Percentiles rank a stretch among this genome's conserved stretches.
Evolutionary conservation across 257 asterid species (phyloP).

Genomic region (Solanum microdontum): DNA sequence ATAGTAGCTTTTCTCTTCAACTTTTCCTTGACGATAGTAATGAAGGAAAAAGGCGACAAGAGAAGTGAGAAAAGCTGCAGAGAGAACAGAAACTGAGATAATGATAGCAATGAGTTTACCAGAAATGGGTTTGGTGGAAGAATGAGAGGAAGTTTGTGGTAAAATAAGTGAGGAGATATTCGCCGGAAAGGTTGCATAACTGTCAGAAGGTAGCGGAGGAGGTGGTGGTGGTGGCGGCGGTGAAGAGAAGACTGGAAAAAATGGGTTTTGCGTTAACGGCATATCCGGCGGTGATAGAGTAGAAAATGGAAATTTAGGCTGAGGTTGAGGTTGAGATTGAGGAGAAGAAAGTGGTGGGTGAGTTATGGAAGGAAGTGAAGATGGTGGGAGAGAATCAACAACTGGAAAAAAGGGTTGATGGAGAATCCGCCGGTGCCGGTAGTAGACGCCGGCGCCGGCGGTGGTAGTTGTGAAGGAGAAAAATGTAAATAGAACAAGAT

Average conservation of each 20-base stretch:
- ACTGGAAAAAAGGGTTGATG: constrained; percentile 61
- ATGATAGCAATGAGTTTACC: constrained; percentile 46
- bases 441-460: constrained; percentile 12
- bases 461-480: constrained; percentile 2
- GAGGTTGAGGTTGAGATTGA: not conserved
- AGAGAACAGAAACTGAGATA: constrained; percentile 33
- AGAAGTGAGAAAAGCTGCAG: constrained; percentile 11
- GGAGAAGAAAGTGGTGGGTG: constrained; percentile 35
- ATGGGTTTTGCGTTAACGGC: constrained; percentile 26
- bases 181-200: constrained; percentile 62
- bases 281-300: not conserved
- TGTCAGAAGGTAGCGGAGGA: constrained; percentile 15
- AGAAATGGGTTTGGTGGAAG: constrained; percentile 17
- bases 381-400: constrained; percentile 24
- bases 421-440: constrained; percentile 45
- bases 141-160: constrained; percentile 46
- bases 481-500: not conserved
- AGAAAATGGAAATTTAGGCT: not conserved
- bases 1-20: constrained; percentile 19
- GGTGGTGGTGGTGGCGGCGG: constrained; percentile 42
- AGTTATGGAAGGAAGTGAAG: constrained; percentile 17
- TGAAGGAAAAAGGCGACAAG: constrained; percentile 28
- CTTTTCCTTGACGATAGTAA: constrained; percentile 26
- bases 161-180: constrained; percentile 78
- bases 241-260: constrained; percentile 45